phyloP scores from a whole-genome alignment of 441 rosid species.

The Francoa sonchifolia region DNA sequence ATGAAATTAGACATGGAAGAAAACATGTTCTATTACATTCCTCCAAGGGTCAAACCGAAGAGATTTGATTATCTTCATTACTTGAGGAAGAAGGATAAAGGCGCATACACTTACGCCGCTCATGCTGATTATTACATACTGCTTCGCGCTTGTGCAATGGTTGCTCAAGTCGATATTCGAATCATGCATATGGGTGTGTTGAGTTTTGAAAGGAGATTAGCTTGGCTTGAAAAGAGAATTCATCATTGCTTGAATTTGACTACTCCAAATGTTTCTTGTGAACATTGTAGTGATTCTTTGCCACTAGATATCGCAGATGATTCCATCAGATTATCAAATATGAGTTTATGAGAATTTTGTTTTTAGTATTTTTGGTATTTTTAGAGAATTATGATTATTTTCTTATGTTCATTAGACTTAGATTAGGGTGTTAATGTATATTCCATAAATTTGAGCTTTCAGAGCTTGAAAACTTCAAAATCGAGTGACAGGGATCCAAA shows the following conservation, averaged over 20 bases:
- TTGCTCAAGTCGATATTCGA: constrained; percentile 48
- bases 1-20: constrained; percentile 58
- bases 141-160: constrained; percentile 49
- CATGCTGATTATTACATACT: constrained; percentile 79
- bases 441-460: too few species aligned
- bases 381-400: too few species aligned
- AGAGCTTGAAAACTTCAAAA: too few species aligned
- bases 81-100: constrained; percentile 41
- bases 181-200: constrained; percentile 50
- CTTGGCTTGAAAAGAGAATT: constrained; percentile 54
- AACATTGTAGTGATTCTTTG: constrained; percentile 25
- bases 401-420: too few species aligned
- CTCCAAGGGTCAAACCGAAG: constrained; percentile 47
- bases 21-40: constrained; percentile 51
- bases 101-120: constrained; percentile 34
- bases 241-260: constrained; percentile 40
- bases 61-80: constrained; percentile 54
- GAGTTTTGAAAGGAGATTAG: constrained; percentile 58
- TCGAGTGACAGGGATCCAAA: too few species aligned
- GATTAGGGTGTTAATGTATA: too few species aligned
- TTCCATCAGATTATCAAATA: constrained; percentile 18
- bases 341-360: constrained; percentile 12
- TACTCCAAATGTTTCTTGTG: constrained; percentile 34
- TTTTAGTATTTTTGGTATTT: too few species aligned
- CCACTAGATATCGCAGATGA: constrained; percentile 12